Percentiles rank a stretch among this genome's conserved stretches.
These are phyloP conservation scores for Dictyostelium citrinum DNA, from an alignment of 78 protist genomes.

Conservation along the genomic window DNA sequence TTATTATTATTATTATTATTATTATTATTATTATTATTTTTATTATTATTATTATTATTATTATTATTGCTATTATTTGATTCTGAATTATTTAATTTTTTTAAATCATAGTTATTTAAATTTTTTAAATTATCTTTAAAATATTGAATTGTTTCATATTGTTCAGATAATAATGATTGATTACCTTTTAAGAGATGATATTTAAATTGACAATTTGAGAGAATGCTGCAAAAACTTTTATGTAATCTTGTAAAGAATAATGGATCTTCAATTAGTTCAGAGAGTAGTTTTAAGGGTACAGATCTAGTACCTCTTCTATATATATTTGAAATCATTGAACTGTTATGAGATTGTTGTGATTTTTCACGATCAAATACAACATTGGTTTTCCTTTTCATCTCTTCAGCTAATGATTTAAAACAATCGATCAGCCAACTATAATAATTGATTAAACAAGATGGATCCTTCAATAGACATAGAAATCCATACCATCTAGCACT, in stretches of 20 bases:
- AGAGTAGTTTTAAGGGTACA: not conserved
- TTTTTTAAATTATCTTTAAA: not conserved
- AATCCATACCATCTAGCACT: slow-evolving; percentile 46
- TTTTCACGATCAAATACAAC: slow-evolving; percentile 21
- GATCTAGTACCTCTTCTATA: slow-evolving; percentile 43
- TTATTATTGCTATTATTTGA: not conserved
- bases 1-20: not conserved
- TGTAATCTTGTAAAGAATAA: slow-evolving; percentile 36
- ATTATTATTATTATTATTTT: not conserved
- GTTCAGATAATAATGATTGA: slow-evolving; percentile 1
- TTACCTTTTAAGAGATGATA: slow-evolving; percentile 7
- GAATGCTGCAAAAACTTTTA: not conserved
- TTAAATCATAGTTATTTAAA: not conserved
- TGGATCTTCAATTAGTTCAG: slow-evolving; percentile 34
- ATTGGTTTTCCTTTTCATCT: slow-evolving; percentile 21
- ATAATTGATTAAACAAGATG: slow-evolving; percentile 3
- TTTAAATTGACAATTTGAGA: slow-evolving; percentile 26
- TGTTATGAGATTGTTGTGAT: not conserved
- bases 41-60: not conserved
- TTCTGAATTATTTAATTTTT: not conserved
- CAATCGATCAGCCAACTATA: slow-evolving; percentile 44
- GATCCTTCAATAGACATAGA: not conserved
- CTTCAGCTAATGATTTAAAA: slow-evolving; percentile 21
- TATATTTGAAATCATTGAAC: slow-evolving; percentile 1
- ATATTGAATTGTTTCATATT: not conserved